A percentile compares a stretch with the other conserved stretches of the same genome.
Evolutionary conservation across 2,329 filamentous ascomycete genomes (phyloP).

Genomic region (Fusarium napiforme): DNA sequence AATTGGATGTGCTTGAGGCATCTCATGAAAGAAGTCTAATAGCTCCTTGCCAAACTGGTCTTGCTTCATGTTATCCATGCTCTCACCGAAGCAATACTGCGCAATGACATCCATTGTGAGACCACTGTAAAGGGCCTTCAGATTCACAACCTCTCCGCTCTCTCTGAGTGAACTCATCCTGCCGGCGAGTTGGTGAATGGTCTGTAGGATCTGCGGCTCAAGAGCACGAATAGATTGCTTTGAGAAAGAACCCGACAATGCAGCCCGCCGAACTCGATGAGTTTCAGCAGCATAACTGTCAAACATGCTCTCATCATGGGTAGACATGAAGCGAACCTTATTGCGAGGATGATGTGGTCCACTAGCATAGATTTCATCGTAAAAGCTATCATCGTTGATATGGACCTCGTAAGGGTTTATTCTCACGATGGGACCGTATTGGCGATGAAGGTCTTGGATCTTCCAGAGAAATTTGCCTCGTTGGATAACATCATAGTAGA

Average conservation of each 20-base stretch:
- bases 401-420: background rate
- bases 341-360: background rate
- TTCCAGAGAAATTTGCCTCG: background rate
- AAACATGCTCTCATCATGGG: constrained; percentile 4
- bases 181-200: background rate
- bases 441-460: background rate
- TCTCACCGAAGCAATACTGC: background rate
- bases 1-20: background rate
- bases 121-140: background rate
- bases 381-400: background rate
- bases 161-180: background rate
- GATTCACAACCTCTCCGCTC: background rate
- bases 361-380: background rate
- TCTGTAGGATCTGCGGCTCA: background rate
- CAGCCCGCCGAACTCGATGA: background rate
- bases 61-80: constrained; percentile 7
- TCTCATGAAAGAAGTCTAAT: background rate
- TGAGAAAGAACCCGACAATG: background rate
- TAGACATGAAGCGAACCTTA: constrained; percentile 5
- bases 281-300: background rate
- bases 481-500: constrained; percentile 2
- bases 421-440: background rate
- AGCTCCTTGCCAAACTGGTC: background rate
- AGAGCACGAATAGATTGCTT: constrained; percentile 4
- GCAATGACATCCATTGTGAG: constrained; percentile 2